These are phyloP conservation scores for Monosporascus sp. DNA, from an alignment of 2,329 filamentous ascomycete species.

Conservation along the genomic window DNA sequence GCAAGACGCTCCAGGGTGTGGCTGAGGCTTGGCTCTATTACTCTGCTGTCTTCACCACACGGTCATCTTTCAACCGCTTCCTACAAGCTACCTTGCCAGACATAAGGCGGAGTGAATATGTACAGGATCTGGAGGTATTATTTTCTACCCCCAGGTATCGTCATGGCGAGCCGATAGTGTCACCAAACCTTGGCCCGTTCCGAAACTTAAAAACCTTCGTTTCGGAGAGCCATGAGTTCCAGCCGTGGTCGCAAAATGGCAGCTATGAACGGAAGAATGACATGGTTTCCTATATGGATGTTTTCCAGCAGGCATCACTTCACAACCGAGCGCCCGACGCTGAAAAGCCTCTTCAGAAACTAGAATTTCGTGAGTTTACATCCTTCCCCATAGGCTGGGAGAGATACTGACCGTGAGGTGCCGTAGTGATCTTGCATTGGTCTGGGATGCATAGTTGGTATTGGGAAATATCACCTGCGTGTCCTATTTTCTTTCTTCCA, in stretches of 20 bases:
- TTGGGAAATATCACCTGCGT: constrained; percentile 7
- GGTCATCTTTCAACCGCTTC: constrained; percentile 2
- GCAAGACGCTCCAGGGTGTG: constrained; percentile 4
- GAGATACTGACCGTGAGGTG: not conserved
- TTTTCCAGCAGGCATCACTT: constrained; percentile 10
- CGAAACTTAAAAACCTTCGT: constrained; percentile 7
- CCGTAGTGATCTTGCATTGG: constrained; percentile 10
- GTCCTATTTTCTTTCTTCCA: constrained; percentile 10
- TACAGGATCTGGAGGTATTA: constrained; percentile 7
- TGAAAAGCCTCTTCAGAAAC: constrained; percentile 5
- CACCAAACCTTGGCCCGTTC: constrained; percentile 6
- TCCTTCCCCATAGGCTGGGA: not conserved
- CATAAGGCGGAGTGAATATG: constrained; percentile 1
- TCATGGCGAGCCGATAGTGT: not conserved
- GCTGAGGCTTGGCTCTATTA: constrained; percentile 11
- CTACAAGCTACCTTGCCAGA: constrained; percentile 1
- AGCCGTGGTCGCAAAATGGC: constrained; percentile 4
- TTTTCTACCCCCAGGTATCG: constrained; percentile 6
- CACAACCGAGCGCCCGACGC: not conserved
- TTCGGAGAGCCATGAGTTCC: constrained; percentile 10
- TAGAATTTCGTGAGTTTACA: constrained; percentile 6
- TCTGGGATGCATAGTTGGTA: not conserved
- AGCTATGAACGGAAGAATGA: constrained; percentile 2
- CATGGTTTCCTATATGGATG: constrained; percentile 4
- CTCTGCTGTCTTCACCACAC: constrained; percentile 5